These are phyloP conservation scores for Colletotrichum scovillei DNA, from an alignment of 2,329 filamentous ascomycete species.

Conservation along the genomic window DNA sequence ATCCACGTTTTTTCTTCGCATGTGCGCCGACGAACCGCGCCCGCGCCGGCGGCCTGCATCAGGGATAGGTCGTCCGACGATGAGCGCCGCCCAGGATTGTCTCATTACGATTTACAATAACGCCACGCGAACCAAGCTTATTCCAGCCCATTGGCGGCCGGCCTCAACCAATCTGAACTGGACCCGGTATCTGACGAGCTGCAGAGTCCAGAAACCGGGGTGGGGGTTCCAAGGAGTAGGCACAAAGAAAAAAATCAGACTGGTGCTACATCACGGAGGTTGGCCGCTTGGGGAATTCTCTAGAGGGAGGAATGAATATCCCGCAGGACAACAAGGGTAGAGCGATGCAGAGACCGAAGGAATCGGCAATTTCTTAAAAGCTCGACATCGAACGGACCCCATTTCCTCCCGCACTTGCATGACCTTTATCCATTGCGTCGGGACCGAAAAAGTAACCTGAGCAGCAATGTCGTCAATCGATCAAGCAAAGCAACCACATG, in stretches of 20 bases:
- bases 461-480: conserved; percentile 23
- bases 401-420: conserved; percentile 14
- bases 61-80: conserved; percentile 13
- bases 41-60: conserved; percentile 5
- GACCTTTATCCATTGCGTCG: conserved; percentile 9
- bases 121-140: conserved; percentile 9
- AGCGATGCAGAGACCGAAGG: background rate
- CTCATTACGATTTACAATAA: conserved; percentile 19
- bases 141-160: background rate
- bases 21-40: background rate
- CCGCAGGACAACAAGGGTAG: no score
- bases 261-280: conserved; percentile 9
- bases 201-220: background rate
- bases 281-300: background rate
- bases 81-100: background rate
- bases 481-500: conserved; percentile 21
- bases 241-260: background rate
- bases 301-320: background rate
- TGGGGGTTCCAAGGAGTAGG: background rate
- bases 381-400: background rate
- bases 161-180: conserved; percentile 4
- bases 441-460: conserved; percentile 11
- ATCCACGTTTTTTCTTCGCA: conserved; percentile 15
- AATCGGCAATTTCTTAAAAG: background rate
- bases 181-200: background rate